phyloP scores from a whole-genome alignment of 2,329 filamentous ascomycete genomes.

The Ampelomyces quisqualis region DNA sequence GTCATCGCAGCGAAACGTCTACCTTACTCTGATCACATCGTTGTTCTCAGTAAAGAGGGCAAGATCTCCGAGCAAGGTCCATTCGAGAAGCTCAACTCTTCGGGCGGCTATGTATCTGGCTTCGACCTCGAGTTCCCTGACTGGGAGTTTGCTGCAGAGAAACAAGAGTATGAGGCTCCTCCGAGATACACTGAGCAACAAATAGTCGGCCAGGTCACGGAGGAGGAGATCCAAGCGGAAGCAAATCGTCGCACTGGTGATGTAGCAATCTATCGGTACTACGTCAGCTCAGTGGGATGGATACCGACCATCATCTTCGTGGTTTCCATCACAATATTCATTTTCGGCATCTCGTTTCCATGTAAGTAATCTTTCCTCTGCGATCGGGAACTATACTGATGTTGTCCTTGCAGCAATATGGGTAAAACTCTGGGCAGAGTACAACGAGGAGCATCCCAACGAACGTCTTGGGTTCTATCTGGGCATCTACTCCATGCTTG shows the following conservation, averaged over 20 bases:
- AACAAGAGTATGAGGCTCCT: conserved; percentile 33
- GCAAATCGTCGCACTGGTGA: conserved; percentile 38
- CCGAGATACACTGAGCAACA: conserved; percentile 33
- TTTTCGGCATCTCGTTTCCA: conserved; percentile 38
- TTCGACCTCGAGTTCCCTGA: conserved; percentile 37
- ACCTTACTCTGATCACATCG: conserved; percentile 46
- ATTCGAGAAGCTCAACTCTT: conserved; percentile 42
- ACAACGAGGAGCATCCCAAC: conserved; percentile 44
- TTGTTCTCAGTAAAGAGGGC: conserved; percentile 42
- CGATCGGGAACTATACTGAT: not conserved
- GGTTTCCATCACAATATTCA: conserved; percentile 36
- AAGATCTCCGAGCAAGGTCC: conserved; percentile 44
- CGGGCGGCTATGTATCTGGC: conserved; percentile 37
- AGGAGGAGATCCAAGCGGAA: conserved; percentile 35
- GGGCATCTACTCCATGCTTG: conserved; percentile 36
- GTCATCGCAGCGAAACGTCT: conserved; percentile 34
- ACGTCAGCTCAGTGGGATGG: conserved; percentile 35
- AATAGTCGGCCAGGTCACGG: conserved; percentile 22
- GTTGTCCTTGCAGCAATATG: conserved; percentile 41
- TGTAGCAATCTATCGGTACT: conserved; percentile 37
- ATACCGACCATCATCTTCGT: conserved; percentile 33
- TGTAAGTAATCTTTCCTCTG: conserved; percentile 16
- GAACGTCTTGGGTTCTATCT: conserved; percentile 37
- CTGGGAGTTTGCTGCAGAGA: conserved; percentile 34
- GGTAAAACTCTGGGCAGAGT: conserved; percentile 53